These are phyloP conservation scores for Boletus rubescentipes DNA, from an alignment of 768 basidiomycete species.

Conservation along the genomic window DNA sequence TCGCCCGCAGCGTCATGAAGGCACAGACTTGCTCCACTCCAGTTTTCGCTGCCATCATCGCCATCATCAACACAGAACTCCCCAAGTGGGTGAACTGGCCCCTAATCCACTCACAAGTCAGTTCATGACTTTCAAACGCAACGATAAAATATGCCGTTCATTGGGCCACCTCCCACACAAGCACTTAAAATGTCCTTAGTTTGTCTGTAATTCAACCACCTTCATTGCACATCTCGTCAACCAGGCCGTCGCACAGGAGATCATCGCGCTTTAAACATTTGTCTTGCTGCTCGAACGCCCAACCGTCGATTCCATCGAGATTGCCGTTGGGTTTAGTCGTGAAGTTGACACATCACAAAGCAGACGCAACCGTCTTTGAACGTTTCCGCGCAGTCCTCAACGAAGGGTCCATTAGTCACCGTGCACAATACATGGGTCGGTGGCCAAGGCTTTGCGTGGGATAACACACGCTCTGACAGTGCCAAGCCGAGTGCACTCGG, in stretches of 20 bases:
- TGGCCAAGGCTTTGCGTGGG: no score
- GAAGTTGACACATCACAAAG: slow-evolving; percentile 98
- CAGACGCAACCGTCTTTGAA: slow-evolving; percentile 92
- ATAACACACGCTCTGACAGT: no score
- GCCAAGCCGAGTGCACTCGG: no score
- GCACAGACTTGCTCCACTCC: slow-evolving; percentile 97
- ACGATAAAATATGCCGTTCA: slow-evolving; percentile 77
- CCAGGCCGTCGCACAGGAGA: slow-evolving; percentile 89
- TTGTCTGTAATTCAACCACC: slow-evolving; percentile 88
- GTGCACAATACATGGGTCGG: slow-evolving; percentile 99
- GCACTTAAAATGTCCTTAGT: slow-evolving; percentile 44
- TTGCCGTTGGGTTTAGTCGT: slow-evolving; percentile 95
- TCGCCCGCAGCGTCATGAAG: slow-evolving; percentile 95
- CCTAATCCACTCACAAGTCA: slow-evolving; percentile 89
- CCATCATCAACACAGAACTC: slow-evolving; percentile 98
- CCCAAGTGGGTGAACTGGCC: slow-evolving; percentile 92
- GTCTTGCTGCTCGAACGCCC: slow-evolving; percentile 94
- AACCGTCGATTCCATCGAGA: slow-evolving; percentile 97
- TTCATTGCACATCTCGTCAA: slow-evolving; percentile 92
- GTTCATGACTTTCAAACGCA: slow-evolving; percentile 93
- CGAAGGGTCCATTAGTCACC: slow-evolving; percentile 91
- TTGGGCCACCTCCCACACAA: neutral
- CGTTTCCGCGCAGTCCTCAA: slow-evolving; percentile 96
- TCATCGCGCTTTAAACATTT: slow-evolving; percentile 93
- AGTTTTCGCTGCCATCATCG: slow-evolving; percentile 90